Evolutionary conservation across 176 grass and related monocot genomes (phyloP).

Genomic region (Tillandsia fasciculata): DNA sequence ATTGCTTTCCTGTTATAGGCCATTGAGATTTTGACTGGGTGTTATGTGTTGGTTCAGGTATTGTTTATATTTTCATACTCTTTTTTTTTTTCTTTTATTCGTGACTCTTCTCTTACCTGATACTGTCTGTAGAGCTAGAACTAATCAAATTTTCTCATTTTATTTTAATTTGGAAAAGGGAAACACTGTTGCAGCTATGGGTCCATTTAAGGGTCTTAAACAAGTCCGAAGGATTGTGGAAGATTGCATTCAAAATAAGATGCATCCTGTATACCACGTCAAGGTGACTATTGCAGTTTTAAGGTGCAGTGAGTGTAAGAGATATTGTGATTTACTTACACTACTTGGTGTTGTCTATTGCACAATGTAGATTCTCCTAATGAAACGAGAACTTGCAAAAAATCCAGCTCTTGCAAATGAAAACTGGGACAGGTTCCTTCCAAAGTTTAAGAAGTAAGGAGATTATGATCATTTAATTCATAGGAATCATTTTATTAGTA

Average conservation of each 20-base stretch:
- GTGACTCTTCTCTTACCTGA: not conserved
- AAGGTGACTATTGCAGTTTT: constrained; percentile 38
- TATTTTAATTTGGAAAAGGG: constrained; percentile 43
- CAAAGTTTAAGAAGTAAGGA: constrained; percentile 93
- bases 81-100: not conserved
- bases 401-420: constrained; percentile 78
- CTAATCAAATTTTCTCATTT: not conserved
- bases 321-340: not conserved
- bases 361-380: constrained; percentile 57
- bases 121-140: not conserved
- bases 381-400: constrained; percentile 95
- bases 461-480: constrained; percentile 12
- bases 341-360: constrained; percentile 19
- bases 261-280: constrained; percentile 96
- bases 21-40: constrained; percentile 95
- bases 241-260: constrained; percentile 74
- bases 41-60: constrained; percentile 95
- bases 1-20: constrained; percentile 42
- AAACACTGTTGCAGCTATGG: constrained; percentile 88
- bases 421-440: constrained; percentile 95
- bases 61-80: constrained; percentile 21
- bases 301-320: not conserved
- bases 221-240: constrained; percentile 78
- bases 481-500: not conserved
- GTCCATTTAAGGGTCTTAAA: constrained; percentile 85